Evolutionary conservation across 192 early-diverging fungal genomes (phyloP).

Genomic region (Jimgerdemannia lactiflua): DNA sequence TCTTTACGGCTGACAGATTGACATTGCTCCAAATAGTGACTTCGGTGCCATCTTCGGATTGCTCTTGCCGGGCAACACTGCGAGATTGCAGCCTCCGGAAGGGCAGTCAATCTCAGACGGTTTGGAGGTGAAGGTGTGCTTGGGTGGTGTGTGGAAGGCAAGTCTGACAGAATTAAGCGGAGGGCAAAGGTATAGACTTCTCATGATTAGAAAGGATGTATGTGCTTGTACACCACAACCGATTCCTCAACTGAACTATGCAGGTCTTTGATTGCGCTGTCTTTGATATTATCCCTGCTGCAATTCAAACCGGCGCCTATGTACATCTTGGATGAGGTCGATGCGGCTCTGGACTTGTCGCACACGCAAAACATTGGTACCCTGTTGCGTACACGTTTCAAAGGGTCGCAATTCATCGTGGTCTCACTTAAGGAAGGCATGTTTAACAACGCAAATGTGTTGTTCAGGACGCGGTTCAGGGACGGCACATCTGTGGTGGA

Average conservation of each 20-base stretch:
- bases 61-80: slow-evolving; percentile 87
- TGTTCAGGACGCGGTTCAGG: slow-evolving; percentile 91
- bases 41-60: slow-evolving; percentile 98
- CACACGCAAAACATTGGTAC: slow-evolving; percentile 99
- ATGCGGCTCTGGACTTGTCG: slow-evolving; percentile 95
- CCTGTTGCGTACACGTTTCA: slow-evolving; percentile 88
- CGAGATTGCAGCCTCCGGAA: slow-evolving; percentile 84
- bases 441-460: slow-evolving; percentile 98
- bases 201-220: background rate
- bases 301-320: slow-evolving; percentile 99
- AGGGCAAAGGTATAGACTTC: slow-evolving; percentile 72
- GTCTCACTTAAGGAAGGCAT: slow-evolving; percentile 99
- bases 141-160: slow-evolving; percentile 97
- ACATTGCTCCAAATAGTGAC: slow-evolving; percentile 50
- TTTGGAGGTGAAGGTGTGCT: slow-evolving; percentile 90
- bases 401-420: slow-evolving; percentile 96
- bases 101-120: slow-evolving; percentile 78
- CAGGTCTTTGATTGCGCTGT: slow-evolving; percentile 93
- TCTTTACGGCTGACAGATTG: background rate
- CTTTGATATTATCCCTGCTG: slow-evolving; percentile 91
- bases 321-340: slow-evolving; percentile 99
- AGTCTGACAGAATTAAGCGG: slow-evolving; percentile 96
- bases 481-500: slow-evolving; percentile 96
- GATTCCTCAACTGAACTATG: background rate
- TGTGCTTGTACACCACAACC: background rate